Evolutionary conservation across 2,329 filamentous ascomycete species (phyloP).

Genomic region (Emmonsiellopsis sp.): DNA sequence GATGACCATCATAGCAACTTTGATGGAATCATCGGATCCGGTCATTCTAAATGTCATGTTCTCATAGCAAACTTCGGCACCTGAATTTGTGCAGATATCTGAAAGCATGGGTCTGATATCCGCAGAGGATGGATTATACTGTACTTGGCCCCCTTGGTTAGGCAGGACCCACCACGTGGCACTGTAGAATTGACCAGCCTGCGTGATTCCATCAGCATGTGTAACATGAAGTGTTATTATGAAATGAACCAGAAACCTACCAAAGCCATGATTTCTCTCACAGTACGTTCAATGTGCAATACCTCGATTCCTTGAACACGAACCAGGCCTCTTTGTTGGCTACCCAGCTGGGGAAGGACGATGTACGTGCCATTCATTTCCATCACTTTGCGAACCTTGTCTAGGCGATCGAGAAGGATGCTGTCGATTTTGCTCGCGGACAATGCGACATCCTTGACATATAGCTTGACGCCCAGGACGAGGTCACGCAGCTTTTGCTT

Average conservation of each 20-base stretch:
- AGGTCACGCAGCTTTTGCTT: slow-evolving; percentile 88
- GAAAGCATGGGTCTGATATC: slow-evolving; percentile 86
- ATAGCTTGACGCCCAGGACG: slow-evolving; percentile 69
- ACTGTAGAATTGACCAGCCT: slow-evolving; percentile 96
- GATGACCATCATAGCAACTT: slow-evolving; percentile 88
- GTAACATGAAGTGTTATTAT: not conserved
- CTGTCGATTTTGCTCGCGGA: slow-evolving; percentile 90
- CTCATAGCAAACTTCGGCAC: slow-evolving; percentile 89
- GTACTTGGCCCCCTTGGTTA: slow-evolving; percentile 48
- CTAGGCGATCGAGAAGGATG: slow-evolving; percentile 79
- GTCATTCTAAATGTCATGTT: slow-evolving; percentile 90
- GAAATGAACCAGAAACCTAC: slow-evolving; percentile 42
- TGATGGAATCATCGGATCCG: slow-evolving; percentile 92
- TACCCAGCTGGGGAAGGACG: slow-evolving; percentile 79
- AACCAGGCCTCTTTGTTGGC: slow-evolving; percentile 65
- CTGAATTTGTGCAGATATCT: slow-evolving; percentile 93
- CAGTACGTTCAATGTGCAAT: slow-evolving; percentile 86
- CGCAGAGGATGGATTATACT: slow-evolving; percentile 45
- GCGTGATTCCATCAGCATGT: not conserved
- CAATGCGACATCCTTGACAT: slow-evolving; percentile 85
- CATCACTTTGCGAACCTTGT: slow-evolving; percentile 97
- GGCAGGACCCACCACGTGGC: slow-evolving; percentile 89
- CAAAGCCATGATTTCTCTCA: slow-evolving; percentile 90
- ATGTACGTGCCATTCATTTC: slow-evolving; percentile 95
- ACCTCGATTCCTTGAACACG: slow-evolving; percentile 90